Percentiles rank a stretch among this genome's conserved stretches.
phyloP scores from a whole-genome alignment of 2,329 filamentous ascomycete genomes.

The Penicillium brevicompactum region DNA sequence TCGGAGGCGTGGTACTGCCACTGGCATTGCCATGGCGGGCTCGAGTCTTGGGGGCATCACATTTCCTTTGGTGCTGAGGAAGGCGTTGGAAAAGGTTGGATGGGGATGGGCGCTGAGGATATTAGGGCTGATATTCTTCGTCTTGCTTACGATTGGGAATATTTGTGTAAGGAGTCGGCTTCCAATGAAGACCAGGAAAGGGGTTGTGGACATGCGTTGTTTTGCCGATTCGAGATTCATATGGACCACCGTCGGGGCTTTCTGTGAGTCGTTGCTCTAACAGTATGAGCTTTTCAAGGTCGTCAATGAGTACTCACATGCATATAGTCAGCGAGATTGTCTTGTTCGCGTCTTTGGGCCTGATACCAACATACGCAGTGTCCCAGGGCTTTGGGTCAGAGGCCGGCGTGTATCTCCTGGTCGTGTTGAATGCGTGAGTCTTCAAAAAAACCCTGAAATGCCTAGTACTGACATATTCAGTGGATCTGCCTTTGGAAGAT shows the following conservation, averaged over 20 bases:
- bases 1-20: conserved; percentile 32
- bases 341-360: neutral
- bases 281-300: neutral
- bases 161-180: conserved; percentile 4
- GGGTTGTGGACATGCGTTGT: conserved; percentile 1
- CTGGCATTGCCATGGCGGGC: conserved; percentile 37
- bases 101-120: conserved; percentile 41
- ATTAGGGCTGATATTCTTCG: conserved; percentile 35
- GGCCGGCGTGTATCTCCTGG: conserved; percentile 1
- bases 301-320: neutral
- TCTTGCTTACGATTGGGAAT: conserved; percentile 14
- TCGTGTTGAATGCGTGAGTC: conserved; percentile 2
- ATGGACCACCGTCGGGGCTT: conserved; percentile 2
- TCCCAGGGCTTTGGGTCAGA: conserved; percentile 1
- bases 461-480: neutral
- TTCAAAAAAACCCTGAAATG: neutral
- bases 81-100: conserved; percentile 30
- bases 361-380: conserved; percentile 2
- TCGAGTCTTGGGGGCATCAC: conserved; percentile 35
- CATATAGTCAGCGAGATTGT: conserved; percentile 4
- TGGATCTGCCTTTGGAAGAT: conserved; percentile 59
- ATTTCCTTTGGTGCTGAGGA: conserved; percentile 34
- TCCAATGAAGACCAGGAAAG: neutral
- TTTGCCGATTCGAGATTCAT: conserved; percentile 4
- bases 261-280: neutral